Conservation (phyloP, 192 early-diverging fungal species). For the Entrophospora sp. region DNA sequence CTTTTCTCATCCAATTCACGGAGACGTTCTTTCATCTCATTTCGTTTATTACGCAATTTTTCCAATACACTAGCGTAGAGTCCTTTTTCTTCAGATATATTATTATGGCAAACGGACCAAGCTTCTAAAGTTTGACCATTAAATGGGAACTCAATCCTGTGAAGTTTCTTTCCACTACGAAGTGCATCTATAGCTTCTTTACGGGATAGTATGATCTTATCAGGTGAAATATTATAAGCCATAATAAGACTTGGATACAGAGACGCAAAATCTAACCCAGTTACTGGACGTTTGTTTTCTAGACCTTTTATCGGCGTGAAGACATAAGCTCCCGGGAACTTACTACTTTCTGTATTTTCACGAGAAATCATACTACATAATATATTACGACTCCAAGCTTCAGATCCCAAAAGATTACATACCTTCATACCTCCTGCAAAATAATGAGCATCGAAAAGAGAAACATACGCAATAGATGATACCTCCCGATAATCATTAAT, state of each 20-base stretch:
- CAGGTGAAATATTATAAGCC: neutral
- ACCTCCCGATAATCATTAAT: constrained; percentile 9
- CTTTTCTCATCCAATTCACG: neutral
- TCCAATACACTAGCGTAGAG: neutral
- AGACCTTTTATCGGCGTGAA: neutral
- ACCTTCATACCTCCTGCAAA: constrained; percentile 1
- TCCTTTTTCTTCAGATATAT: neutral
- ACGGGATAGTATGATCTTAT: constrained; percentile 8
- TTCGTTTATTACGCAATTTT: neutral
- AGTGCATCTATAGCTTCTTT: neutral
- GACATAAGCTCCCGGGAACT: neutral
- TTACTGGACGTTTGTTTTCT: neutral
- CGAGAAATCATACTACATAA: neutral
- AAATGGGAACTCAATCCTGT: neutral
- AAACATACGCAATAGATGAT: neutral
- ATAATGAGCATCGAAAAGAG: constrained; percentile 2
- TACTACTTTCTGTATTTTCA: neutral
- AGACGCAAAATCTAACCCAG: neutral
- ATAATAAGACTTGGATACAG: constrained; percentile 7
- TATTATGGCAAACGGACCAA: neutral
- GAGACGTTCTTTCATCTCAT: neutral
- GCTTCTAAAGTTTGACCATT: neutral
- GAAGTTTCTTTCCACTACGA: neutral
- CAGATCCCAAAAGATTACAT: constrained; percentile 9
- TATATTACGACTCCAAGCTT: neutral